Evolutionary conservation across 2,329 filamentous ascomycete genomes (phyloP).

Genomic region (Colletotrichum spinosum): DNA sequence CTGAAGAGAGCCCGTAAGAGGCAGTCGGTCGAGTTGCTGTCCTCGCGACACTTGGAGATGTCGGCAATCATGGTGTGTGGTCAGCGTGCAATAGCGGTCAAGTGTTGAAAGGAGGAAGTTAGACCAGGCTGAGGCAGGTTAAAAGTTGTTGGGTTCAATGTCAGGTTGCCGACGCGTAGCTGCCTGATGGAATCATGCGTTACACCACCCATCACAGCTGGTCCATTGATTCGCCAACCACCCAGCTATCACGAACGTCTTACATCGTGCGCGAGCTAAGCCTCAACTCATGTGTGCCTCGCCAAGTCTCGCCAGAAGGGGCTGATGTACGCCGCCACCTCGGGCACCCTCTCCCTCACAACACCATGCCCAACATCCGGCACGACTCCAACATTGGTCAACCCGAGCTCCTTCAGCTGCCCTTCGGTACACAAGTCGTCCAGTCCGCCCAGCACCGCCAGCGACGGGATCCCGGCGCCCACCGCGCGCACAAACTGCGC

Average conservation of each 20-base stretch:
- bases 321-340: slow-evolving; percentile 38
- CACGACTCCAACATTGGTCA: slow-evolving; percentile 41
- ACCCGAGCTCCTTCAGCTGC: slow-evolving; percentile 35
- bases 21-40: slow-evolving; percentile 3
- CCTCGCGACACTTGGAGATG: background rate
- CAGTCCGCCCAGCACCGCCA: slow-evolving; percentile 42
- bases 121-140: no score
- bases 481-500: slow-evolving; percentile 40
- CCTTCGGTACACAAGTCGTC: slow-evolving; percentile 40
- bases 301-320: slow-evolving; percentile 39
- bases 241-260: no score
- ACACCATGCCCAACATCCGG: slow-evolving; percentile 41
- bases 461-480: slow-evolving; percentile 19
- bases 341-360: slow-evolving; percentile 39
- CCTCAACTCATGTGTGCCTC: background rate
- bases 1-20: background rate
- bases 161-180: no score
- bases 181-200: no score
- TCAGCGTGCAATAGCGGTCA: no score
- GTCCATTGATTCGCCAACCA: no score
- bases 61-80: background rate
- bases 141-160: no score
- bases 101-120: no score
- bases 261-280: no score
- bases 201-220: no score